phyloP scores from a whole-genome alignment of 768 basidiomycete species.

The Gloeopeniophorella convolvens region DNA sequence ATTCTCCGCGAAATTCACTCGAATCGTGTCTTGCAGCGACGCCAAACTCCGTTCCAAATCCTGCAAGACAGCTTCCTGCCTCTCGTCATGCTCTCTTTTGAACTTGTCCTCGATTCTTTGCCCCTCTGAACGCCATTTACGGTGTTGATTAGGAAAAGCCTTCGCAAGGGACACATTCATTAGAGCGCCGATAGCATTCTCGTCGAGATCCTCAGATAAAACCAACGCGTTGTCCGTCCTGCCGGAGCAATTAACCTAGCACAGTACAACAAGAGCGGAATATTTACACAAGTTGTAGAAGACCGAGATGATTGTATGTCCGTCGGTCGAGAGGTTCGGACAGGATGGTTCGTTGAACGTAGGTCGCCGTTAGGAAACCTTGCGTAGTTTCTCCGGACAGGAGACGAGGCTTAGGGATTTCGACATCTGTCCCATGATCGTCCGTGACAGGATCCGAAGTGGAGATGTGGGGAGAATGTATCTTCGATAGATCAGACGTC shows the following conservation, averaged over 20 bases:
- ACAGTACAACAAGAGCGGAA: too few relatives aligned
- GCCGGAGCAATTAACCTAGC: not conserved
- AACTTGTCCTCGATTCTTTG: not conserved
- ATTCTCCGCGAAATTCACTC: not conserved
- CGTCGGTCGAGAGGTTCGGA: not conserved
- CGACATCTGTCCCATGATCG: not conserved
- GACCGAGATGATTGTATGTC: not conserved
- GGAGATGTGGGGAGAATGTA: not conserved
- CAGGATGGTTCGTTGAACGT: not conserved
- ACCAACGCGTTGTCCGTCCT: not conserved
- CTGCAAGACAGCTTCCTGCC: not conserved
- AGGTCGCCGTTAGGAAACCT: conserved; percentile 14
- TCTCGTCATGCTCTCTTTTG: not conserved
- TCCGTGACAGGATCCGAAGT: not conserved
- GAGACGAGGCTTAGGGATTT: not conserved
- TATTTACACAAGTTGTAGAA: conserved; percentile 3
- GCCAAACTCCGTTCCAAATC: not conserved
- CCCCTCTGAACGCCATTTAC: not conserved
- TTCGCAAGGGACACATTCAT: not conserved
- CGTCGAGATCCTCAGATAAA: not conserved
- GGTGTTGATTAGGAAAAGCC: not conserved
- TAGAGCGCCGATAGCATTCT: not conserved
- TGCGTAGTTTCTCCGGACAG: conserved; percentile 20
- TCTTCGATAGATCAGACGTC: not conserved
- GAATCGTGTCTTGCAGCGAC: not conserved